Percentiles rank a stretch among this genome's conserved stretches.
These are phyloP conservation scores for Fonsecaea multimorphosa DNA, from an alignment of 2,329 filamentous ascomycete genomes.

Conservation along the genomic window DNA sequence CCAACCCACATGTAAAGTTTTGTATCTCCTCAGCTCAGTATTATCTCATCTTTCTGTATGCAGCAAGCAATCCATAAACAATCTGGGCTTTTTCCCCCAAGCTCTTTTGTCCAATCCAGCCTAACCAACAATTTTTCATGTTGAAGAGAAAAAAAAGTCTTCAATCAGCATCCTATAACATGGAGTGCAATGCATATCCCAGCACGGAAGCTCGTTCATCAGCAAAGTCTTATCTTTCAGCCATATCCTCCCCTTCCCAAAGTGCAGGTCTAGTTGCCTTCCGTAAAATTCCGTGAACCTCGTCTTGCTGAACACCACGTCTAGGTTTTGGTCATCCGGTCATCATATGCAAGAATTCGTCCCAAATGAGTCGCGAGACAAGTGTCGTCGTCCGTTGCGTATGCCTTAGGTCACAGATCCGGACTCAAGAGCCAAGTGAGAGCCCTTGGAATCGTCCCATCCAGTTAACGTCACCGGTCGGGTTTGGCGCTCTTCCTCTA, in stretches of 20 bases:
- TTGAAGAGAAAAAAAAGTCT: neutral
- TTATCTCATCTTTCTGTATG: slow-evolving; percentile 21
- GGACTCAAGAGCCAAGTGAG: slow-evolving; percentile 67
- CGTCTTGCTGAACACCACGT: slow-evolving; percentile 23
- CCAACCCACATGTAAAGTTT: neutral
- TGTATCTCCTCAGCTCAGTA: slow-evolving; percentile 6
- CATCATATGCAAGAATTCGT: slow-evolving; percentile 19
- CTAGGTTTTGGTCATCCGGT: slow-evolving; percentile 18
- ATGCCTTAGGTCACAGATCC: slow-evolving; percentile 5
- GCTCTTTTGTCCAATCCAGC: slow-evolving; percentile 15
- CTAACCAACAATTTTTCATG: slow-evolving; percentile 18
- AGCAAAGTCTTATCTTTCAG: slow-evolving; percentile 3
- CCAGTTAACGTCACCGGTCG: slow-evolving; percentile 34
- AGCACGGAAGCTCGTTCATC: slow-evolving; percentile 9
- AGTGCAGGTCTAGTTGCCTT: slow-evolving; percentile 15
- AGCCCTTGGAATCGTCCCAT: slow-evolving; percentile 62
- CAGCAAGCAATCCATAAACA: slow-evolving; percentile 24
- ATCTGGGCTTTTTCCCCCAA: slow-evolving; percentile 19
- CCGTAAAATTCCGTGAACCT: slow-evolving; percentile 19
- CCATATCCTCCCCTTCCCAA: neutral
- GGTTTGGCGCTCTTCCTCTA: slow-evolving; percentile 45
- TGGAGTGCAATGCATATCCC: neutral
- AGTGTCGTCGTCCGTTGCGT: slow-evolving; percentile 13
- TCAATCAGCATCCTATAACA: neutral
- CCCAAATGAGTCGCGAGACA: slow-evolving; percentile 21